Percentiles rank a stretch among this genome's conserved stretches.
These are phyloP conservation scores for Linum lewisii DNA, from an alignment of 345 rosid genomes.

Conservation along the genomic window DNA sequence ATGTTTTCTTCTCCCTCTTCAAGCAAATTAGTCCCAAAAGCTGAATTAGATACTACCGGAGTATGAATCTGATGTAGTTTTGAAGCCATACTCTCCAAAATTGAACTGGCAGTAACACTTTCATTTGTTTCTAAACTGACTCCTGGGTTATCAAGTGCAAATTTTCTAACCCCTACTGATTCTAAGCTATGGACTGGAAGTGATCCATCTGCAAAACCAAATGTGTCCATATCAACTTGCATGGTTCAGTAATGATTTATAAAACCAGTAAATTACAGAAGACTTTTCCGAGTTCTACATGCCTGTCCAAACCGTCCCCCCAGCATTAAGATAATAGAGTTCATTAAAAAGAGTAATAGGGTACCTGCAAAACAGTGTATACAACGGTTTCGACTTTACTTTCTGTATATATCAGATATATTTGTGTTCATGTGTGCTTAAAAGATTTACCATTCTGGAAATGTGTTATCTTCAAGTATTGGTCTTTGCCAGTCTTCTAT, in stretches of 20 bases:
- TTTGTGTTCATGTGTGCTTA: background rate
- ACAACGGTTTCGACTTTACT: background rate
- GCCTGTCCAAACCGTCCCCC: conserved; percentile 95
- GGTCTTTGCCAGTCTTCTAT: conserved; percentile 93
- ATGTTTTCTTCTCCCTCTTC: conserved; percentile 88
- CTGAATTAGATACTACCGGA: conserved; percentile 58
- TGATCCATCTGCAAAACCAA: conserved; percentile 51
- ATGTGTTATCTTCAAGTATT: conserved; percentile 77
- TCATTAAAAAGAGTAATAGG: conserved; percentile 81
- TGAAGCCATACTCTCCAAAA: conserved; percentile 68
- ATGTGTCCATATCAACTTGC: background rate
- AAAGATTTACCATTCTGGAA: conserved; percentile 67
- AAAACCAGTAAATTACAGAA: background rate
- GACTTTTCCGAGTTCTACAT: conserved; percentile 1
- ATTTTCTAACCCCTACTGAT: conserved; percentile 48
- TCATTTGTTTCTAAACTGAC: conserved; percentile 23
- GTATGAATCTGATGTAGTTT: conserved; percentile 53
- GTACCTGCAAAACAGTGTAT: conserved; percentile 45
- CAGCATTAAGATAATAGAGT: conserved; percentile 87
- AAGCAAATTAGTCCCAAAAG: conserved; percentile 81
- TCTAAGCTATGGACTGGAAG: conserved; percentile 62
- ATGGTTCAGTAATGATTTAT: no score
- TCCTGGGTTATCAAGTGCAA: conserved; percentile 63
- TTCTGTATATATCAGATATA: conserved; percentile 5
- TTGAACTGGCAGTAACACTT: conserved; percentile 43